A percentile compares a stretch with the other conserved stretches of the same genome.
These are phyloP conservation scores for Penicillium lividum DNA, from an alignment of 495 filamentous ascomycete genomes.

Conservation along the genomic window DNA sequence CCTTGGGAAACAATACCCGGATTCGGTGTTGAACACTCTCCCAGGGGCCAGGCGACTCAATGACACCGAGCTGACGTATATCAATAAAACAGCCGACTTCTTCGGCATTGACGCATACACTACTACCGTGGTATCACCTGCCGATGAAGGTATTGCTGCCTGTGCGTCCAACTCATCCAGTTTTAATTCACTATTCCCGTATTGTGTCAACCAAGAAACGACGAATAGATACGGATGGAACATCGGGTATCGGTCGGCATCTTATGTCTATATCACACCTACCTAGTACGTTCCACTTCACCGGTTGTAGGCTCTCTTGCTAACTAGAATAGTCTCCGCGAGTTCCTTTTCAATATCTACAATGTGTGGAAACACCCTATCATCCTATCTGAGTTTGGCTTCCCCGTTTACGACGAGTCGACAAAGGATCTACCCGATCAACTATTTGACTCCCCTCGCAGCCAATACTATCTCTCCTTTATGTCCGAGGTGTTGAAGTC, in stretches of 20 bases:
- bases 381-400: slow-evolving; percentile 44
- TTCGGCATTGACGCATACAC: slow-evolving; percentile 50
- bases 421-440: slow-evolving; percentile 34
- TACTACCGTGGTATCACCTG: slow-evolving; percentile 39
- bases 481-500: slow-evolving; percentile 46
- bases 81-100: slow-evolving; percentile 44
- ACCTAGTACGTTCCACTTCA: slow-evolving; percentile 23
- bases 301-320: neutral
- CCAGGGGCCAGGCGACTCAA: slow-evolving; percentile 33
- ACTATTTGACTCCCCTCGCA: slow-evolving; percentile 41
- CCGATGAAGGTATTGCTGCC: slow-evolving; percentile 33
- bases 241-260: slow-evolving; percentile 39
- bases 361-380: slow-evolving; percentile 43
- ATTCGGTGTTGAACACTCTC: slow-evolving; percentile 31
- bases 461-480: slow-evolving; percentile 42
- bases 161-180: slow-evolving; percentile 33
- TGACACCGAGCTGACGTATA: slow-evolving; percentile 31
- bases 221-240: slow-evolving; percentile 41
- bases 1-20: slow-evolving; percentile 43
- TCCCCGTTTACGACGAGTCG: slow-evolving; percentile 36
- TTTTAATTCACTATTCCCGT: slow-evolving; percentile 36
- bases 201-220: slow-evolving; percentile 40
- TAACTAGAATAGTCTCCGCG: slow-evolving; percentile 27
- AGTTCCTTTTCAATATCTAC: slow-evolving; percentile 44
- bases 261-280: slow-evolving; percentile 45